Evolutionary conservation across 2,329 filamentous ascomycete genomes (phyloP).

Genomic region (Fusarium mangiferae): DNA sequence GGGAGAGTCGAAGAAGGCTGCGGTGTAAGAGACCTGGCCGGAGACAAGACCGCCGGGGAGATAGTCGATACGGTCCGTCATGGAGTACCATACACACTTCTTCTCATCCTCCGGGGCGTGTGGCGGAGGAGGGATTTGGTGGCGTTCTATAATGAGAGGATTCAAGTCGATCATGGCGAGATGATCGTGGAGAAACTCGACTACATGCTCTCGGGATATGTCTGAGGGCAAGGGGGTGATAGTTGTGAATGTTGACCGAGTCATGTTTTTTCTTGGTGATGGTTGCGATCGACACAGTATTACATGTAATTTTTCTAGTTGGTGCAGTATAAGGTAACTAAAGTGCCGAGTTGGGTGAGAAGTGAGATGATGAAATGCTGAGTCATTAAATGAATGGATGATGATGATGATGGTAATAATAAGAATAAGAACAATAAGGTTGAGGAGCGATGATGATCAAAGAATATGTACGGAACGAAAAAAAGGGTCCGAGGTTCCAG

Average conservation of each 20-base stretch:
- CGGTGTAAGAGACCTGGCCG: constrained; percentile 80
- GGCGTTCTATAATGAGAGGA: constrained; percentile 79
- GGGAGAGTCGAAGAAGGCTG: constrained; percentile 80
- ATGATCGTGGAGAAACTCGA: constrained; percentile 82
- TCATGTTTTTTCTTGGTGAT: constrained; percentile 30
- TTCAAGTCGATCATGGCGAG: constrained; percentile 88
- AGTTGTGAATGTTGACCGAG: constrained; percentile 74
- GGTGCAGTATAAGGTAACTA: neutral
- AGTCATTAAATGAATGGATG: constrained; percentile 4
- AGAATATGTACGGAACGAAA: neutral
- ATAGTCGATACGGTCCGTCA: constrained; percentile 82
- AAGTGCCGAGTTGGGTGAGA: neutral
- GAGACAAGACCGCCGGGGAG: constrained; percentile 73
- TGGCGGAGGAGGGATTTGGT: constrained; percentile 73
- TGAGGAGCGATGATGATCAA: neutral
- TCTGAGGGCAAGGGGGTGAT: constrained; percentile 79
- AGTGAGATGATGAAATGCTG: constrained; percentile 1
- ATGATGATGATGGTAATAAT: neutral
- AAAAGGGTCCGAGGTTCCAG: neutral
- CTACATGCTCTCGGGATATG: constrained; percentile 75
- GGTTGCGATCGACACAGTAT: constrained; percentile 18
- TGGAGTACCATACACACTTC: constrained; percentile 78
- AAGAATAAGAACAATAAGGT: neutral
- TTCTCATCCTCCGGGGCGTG: constrained; percentile 77
- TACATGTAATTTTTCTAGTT: neutral